phyloP scores from a whole-genome alignment of 169 alveolate genomes.

The Besnoitia besnoiti region DNA sequence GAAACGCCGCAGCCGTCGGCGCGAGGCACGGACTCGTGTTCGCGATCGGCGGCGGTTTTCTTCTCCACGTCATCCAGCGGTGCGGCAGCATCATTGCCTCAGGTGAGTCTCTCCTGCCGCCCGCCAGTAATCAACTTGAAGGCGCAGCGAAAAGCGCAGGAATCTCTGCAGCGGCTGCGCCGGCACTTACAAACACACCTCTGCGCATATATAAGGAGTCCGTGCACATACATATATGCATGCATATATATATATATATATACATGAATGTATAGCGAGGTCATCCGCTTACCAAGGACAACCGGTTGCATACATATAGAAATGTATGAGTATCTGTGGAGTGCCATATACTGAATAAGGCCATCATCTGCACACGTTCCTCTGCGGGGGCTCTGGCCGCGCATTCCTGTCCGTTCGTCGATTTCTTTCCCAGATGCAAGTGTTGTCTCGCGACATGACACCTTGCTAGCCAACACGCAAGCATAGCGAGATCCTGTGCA shows the following conservation, averaged over 20 bases:
- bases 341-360: too few species aligned
- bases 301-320: not conserved
- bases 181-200: too few species aligned
- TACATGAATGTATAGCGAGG: not conserved
- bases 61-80: not conserved
- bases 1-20: constrained; percentile 13
- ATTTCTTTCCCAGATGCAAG: too few species aligned
- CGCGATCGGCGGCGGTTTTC: constrained; percentile 23
- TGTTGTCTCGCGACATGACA: too few species aligned
- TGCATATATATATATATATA: not conserved
- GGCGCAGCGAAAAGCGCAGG: too few species aligned
- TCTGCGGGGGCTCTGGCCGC: too few species aligned
- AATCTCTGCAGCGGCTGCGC: too few species aligned
- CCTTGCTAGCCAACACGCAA: too few species aligned
- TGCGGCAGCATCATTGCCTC: not conserved
- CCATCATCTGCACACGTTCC: too few species aligned
- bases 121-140: not conserved
- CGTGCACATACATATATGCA: not conserved
- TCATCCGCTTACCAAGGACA: not conserved
- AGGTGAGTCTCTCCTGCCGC: not conserved
- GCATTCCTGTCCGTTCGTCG: too few species aligned
- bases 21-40: constrained; percentile 26
- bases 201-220: too few species aligned
- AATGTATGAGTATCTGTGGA: not conserved
- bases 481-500: too few species aligned